phyloP scores from a whole-genome alignment of 768 basidiomycete genomes.

The Lentinus tigrinus region DNA sequence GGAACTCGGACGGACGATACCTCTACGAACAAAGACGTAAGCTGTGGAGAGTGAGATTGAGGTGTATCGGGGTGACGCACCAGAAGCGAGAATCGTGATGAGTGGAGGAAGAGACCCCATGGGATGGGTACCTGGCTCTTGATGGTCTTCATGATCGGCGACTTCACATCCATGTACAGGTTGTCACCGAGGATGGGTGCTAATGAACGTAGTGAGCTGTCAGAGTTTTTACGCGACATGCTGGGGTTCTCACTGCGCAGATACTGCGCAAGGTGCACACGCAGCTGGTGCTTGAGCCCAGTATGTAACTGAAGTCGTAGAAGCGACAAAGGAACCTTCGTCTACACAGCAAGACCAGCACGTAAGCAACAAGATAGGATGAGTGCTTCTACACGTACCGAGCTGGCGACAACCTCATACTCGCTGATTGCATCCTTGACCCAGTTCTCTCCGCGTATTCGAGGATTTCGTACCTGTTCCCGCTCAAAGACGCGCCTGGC shows the following conservation, averaged over 20 bases:
- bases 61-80: background rate
- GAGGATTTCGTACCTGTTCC: background rate
- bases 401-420: constrained; percentile 3
- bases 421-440: background rate
- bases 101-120: background rate
- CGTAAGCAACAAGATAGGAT: background rate
- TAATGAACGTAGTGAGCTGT: background rate
- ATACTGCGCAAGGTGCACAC: constrained; percentile 7
- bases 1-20: background rate
- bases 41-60: background rate
- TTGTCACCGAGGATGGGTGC: constrained; percentile 7
- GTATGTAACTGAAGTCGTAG: background rate
- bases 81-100: background rate
- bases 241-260: background rate
- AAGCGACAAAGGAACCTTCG: constrained; percentile 4
- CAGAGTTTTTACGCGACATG: background rate
- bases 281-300: constrained; percentile 8
- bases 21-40: background rate
- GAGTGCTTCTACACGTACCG: background rate
- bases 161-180: background rate
- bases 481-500: background rate
- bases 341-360: background rate
- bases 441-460: background rate
- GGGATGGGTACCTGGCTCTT: background rate
- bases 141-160: background rate